Evolutionary conservation across 805 yeast genomes (phyloP), one percentile per base, ranked within the genome.

Genomic region (Kuraishia borneana): DNA sequence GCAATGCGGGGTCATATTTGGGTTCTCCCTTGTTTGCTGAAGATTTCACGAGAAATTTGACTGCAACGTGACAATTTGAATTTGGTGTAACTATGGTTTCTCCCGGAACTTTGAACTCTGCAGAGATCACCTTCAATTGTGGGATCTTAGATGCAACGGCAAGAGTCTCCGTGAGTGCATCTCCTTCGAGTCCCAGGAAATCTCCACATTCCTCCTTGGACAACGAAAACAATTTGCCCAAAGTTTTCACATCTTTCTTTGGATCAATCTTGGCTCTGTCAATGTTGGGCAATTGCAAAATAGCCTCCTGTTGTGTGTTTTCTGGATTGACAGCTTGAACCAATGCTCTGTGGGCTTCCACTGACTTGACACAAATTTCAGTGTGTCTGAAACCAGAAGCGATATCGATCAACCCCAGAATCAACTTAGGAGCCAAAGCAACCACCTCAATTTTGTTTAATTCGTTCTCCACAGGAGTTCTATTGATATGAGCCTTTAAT

Each of bases 51-150:
- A 83, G 54, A 38, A 82, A 79, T 55, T 88, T 85, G 18, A 92
- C 43, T 21, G 74, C 76, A 39, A 94, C 61, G 55, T 84, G 88
- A 6, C 84, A 76, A 32, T 70, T 69, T 2, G 96, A 73, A 18
- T 70, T 66, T 19, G 95, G 80, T 1, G 87, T 73, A 20, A 83
- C 76, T 21, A 61, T 61, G 12, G 57, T 51, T 61, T 88, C 96
- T 22, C 97, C 97, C 3, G 95, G 89, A 29, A 89, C 95, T 41
- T 70, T 68, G 58, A 85, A 85, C 38, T 71, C 73, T 29, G 94
- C 78, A 34, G 70, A 72, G 20, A 87, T 42, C 12, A 87, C 60
- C 46, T 79, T 73, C 33, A 88, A 55, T 31, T 64, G 56, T 29
- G 96, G 96, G 22, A 87, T 71, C 21, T 67, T 61, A 3, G 69